Base-by-base conservation (phyloP, 169 alveolate species). In the Plasmodium adleri region DNA sequence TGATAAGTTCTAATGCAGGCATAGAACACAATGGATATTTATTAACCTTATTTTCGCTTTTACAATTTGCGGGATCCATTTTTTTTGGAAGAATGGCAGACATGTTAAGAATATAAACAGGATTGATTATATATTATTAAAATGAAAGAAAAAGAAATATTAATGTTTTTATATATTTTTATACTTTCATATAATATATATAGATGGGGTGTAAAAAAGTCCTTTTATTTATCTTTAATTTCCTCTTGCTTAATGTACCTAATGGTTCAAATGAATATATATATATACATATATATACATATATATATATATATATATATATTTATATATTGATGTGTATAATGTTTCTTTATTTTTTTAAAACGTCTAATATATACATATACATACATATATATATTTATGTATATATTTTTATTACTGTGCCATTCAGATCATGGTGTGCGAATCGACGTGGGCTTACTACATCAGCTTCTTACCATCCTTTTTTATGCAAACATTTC, bases 121-220 rank as follows among this genome's bases (percentile, higher is more conserved):
- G 10, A 4, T 15, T 13, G 20, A 4, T 15, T 13, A 62, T 8
- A 20, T 54, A 32, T 32, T 32, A 32, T 32, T 5, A 8, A 32
- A 32, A 32, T 32, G 45, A 32, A 32, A 32, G 39, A 3, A n/a
- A 12, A n/a, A 28, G 20, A 3, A 12, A 72, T 15, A 39, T 32
- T 22, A 54, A 17, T 2, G 2, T n/a, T 28, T 9, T 20, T 62
- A 15, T 15, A 8, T 8, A 28, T 13, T 43, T 62, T 17, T 62
- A n/a, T 74, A 8, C 52, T 64, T 64, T 13, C 22, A 13, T 24
- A 20, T 60, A 7, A 6, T 20, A 60, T 60, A 56, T 22, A 45
- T 58, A 78, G 89, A 49, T 78, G 89, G 89, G 89, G 89, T 17
- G 89, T 78, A 43, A 78, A 78, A 63, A 78, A 50, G 20, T 63